Conservation (phyloP, 2,329 filamentous ascomycete genomes). For the Arthroderma uncinatum region DNA sequence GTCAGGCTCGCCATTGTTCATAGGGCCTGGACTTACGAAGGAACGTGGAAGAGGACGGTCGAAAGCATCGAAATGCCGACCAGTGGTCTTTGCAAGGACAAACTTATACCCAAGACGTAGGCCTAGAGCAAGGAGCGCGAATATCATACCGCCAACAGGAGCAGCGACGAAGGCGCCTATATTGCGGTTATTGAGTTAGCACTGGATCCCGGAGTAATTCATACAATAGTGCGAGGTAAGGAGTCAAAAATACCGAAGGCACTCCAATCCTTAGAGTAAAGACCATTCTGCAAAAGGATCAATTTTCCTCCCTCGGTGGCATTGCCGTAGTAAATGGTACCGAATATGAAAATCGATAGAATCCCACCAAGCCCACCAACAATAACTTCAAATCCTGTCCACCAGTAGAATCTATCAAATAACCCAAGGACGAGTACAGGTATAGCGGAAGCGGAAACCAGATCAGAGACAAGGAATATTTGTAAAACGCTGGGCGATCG, state of each 20-base stretch:
- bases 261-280: conserved; percentile 70
- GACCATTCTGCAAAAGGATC: conserved; percentile 58
- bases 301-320: conserved; percentile 53
- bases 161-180: conserved; percentile 64
- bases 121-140: conserved; percentile 53
- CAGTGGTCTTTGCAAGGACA: conserved; percentile 45
- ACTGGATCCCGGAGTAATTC: not conserved
- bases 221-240: not conserved
- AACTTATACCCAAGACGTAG: conserved; percentile 52
- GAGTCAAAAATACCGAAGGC: conserved; percentile 50
- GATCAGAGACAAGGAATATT: conserved; percentile 23
- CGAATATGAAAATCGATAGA: conserved; percentile 70
- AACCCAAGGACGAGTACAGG: conserved; percentile 66
- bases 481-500: conserved; percentile 18
- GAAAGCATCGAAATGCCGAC: conserved; percentile 54
- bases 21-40: not conserved
- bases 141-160: conserved; percentile 62
- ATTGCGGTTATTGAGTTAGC: not conserved
- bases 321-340: conserved; percentile 63
- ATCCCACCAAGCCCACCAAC: conserved; percentile 67
- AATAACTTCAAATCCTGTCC: conserved; percentile 71
- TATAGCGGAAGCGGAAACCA: conserved; percentile 65
- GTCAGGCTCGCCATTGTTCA: not conserved
- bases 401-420: conserved; percentile 54
- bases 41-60: conserved; percentile 41